Evolutionary conservation across 441 rosid genomes (phyloP).

Genomic region (Lepidium campestre): DNA sequence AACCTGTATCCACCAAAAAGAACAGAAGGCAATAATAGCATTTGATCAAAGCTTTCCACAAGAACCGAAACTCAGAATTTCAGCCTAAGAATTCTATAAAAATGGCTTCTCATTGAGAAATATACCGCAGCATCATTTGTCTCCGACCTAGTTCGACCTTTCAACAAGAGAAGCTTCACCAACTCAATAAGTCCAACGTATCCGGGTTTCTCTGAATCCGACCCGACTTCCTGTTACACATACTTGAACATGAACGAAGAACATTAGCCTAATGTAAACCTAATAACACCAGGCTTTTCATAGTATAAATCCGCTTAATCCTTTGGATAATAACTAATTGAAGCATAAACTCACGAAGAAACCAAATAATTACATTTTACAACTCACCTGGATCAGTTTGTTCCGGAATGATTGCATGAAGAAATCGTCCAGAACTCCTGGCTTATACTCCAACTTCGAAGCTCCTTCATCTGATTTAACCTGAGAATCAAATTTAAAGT

Average conservation of each 20-base stretch:
- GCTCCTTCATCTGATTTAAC: conserved; percentile 22
- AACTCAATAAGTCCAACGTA: conserved; percentile 75
- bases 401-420: conserved; percentile 58
- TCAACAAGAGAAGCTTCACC: conserved; percentile 58
- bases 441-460: conserved; percentile 37
- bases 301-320: not conserved
- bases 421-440: conserved; percentile 44
- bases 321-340: not conserved
- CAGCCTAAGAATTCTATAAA: not conserved
- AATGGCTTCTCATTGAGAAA: not conserved
- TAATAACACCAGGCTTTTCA: not conserved
- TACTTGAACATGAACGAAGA: conserved; percentile 27
- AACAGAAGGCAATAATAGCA: not conserved
- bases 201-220: conserved; percentile 82
- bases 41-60: not conserved
- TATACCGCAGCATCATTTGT: conserved; percentile 63
- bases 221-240: conserved; percentile 72
- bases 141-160: conserved; percentile 47
- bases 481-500: conserved; percentile 25
- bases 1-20: conserved; percentile 37
- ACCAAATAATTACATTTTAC: not conserved
- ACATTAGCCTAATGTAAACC: not conserved
- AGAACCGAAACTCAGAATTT: not conserved
- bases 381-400: conserved; percentile 59
- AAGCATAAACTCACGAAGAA: not conserved